Conservation (phyloP, 345 rosid genomes). For the Schrenkiella parvula region DNA sequence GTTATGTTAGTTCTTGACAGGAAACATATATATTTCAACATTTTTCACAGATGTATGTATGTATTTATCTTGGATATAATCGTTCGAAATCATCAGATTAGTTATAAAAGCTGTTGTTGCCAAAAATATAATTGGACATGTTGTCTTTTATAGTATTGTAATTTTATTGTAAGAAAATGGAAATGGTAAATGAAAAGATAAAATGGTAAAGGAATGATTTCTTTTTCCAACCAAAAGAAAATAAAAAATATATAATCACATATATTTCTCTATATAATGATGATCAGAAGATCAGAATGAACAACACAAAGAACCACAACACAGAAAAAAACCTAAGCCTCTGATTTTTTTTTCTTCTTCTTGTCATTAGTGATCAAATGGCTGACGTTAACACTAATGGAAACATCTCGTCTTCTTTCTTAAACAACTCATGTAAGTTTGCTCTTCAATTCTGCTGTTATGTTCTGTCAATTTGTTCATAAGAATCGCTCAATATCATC, state of each 20-base stretch:
- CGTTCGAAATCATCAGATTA: too few species aligned
- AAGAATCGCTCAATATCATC: not conserved
- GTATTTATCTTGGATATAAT: not conserved
- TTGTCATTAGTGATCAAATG: conserved; percentile 16
- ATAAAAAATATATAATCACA: not conserved
- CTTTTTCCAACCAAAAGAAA: not conserved
- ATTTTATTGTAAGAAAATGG: not conserved
- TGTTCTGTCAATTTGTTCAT: not conserved
- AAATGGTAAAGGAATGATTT: conserved; percentile 10
- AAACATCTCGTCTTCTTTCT: conserved; percentile 22
- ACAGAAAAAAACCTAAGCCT: not conserved
- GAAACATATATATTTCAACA: too few species aligned
- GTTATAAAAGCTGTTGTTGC: not conserved
- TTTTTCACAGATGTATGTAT: too few species aligned
- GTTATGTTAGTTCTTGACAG: too few species aligned
- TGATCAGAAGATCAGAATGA: conserved; percentile 15
- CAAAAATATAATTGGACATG: not conserved
- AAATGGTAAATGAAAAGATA: conserved; percentile 15
- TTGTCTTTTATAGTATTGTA: not conserved
- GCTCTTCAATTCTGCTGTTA: not conserved
- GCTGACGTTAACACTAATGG: conserved; percentile 30
- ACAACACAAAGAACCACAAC: conserved; percentile 17
- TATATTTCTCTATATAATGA: conserved; percentile 22
- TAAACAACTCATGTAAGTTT: conserved; percentile 21
- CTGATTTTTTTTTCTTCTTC: not conserved